phyloP scores from a whole-genome alignment of 805 yeast species.

The Schwanniomyces sp. region DNA sequence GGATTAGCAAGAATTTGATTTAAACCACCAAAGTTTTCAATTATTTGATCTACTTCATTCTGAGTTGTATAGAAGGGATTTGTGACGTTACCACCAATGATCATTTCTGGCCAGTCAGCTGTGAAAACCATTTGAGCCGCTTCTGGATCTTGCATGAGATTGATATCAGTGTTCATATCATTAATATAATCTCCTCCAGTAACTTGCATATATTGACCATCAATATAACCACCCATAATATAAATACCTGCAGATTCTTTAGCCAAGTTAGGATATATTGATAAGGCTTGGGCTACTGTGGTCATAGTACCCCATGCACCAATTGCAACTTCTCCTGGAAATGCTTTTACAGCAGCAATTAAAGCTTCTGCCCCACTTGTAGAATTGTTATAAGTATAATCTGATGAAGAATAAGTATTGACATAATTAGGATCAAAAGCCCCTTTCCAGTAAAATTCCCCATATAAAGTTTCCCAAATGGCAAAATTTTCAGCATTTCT shows the following conservation, averaged over 20 bases:
- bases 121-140: constrained; percentile 45
- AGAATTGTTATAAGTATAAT: constrained; percentile 25
- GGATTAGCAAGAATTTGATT: constrained; percentile 24
- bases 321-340: constrained; percentile 31
- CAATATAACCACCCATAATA: constrained; percentile 47
- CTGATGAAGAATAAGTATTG: constrained; percentile 30
- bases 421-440: constrained; percentile 31
- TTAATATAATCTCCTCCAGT: constrained; percentile 18
- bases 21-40: constrained; percentile 35
- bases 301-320: constrained; percentile 45
- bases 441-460: constrained; percentile 43
- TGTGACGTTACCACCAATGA: constrained; percentile 44
- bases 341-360: constrained; percentile 37
- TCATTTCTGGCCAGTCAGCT: constrained; percentile 38
- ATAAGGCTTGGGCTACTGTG: constrained; percentile 45
- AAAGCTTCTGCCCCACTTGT: constrained; percentile 39
- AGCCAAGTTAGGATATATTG: constrained; percentile 37
- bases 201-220: constrained; percentile 38
- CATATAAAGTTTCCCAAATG: constrained; percentile 36
- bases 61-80: constrained; percentile 41
- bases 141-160: constrained; percentile 45
- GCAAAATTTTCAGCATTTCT: constrained; percentile 41
- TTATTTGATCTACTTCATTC: constrained; percentile 30
- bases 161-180: constrained; percentile 44
- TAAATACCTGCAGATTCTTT: constrained; percentile 39